Conservation (phyloP, 306 rosid species). For the Quercus engelmannii region DNA sequence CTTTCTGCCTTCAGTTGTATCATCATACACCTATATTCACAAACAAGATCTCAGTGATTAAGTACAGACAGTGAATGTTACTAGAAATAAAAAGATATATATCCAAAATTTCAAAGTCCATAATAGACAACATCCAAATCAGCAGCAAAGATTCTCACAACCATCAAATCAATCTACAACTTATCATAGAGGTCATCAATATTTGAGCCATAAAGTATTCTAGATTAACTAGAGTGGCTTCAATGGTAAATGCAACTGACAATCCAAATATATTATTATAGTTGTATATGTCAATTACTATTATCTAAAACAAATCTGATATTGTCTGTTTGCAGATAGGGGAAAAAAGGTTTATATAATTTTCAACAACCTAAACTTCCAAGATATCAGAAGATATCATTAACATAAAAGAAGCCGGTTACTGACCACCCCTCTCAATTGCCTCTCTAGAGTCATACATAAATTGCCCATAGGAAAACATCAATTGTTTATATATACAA, state of each 20-base stretch:
- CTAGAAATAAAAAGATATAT: neutral
- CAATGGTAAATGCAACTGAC: neutral
- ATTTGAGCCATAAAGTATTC: neutral
- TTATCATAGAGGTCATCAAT: neutral
- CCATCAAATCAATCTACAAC: neutral
- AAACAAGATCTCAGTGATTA: constrained; percentile 3
- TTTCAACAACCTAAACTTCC: too few species aligned
- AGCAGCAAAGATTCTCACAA: constrained; percentile 12
- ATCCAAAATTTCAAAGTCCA: neutral
- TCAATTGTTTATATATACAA: too few species aligned
- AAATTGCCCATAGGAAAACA: too few species aligned
- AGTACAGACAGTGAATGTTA: neutral
- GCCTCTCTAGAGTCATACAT: neutral
- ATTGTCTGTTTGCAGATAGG: too few species aligned
- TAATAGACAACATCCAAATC: neutral
- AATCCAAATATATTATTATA: too few species aligned
- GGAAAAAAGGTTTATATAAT: too few species aligned
- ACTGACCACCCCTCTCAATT: neutral
- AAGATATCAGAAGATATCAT: neutral
- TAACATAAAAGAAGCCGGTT: neutral
- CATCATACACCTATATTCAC: constrained; percentile 72
- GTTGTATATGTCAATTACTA: too few species aligned
- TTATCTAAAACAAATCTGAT: too few species aligned
- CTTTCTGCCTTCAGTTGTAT: constrained; percentile 94
- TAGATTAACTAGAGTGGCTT: neutral